Evolutionary conservation across 2,329 filamentous ascomycete genomes (phyloP), one percentile per base, ranked within the genome.

Genomic region (Penicillium sp.): DNA sequence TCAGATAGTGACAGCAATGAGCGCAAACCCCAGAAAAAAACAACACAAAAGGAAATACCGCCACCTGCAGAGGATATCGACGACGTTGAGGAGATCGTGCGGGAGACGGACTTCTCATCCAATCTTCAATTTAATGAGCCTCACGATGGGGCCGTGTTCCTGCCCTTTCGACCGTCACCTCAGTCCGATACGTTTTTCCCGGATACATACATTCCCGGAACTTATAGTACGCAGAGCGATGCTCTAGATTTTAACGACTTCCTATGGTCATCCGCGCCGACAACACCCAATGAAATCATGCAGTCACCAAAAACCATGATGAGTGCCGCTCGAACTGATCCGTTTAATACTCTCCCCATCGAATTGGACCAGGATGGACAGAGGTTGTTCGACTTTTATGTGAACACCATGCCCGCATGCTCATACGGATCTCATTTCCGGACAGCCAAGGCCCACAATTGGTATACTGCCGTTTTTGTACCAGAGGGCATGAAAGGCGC

Each of bases 401-500:
- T 70, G n/a, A 70, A 71, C 36, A 65, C 71, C 32, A 75, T 75
- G 70, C 71, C 72, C 3, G 62, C 72, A 3, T 72, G 67, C 56
- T 74, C 72, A 4, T 75, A 75, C 45, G 73, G 70, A 16, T 60
- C 67, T n/a, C 67, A 73, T 53, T 67, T 67, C 29, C 65, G 66
- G 8, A 68, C 68, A 3, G 32, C 57, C 7, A 67, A 68, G 27
- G 70, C 72, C 8, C 70, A 75, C 46, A 72, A 75, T 36, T 73
- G 71, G 72, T 74, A 75, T 48, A 69, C 63, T 2, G 54, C 63
- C 2, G 70, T 74, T 8, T 75, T 75, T 58, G 71, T 74, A 3
- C 70, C 73, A 3, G 71, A 72, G 50, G 72, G 63, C n/a, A 73
- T 74, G 70, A 73, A 75, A 60, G 72, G 72, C 3, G 57, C 65